Base-by-base conservation (phyloP, 2,329 filamentous ascomycete genomes). In the Aspergillus sp. region DNA sequence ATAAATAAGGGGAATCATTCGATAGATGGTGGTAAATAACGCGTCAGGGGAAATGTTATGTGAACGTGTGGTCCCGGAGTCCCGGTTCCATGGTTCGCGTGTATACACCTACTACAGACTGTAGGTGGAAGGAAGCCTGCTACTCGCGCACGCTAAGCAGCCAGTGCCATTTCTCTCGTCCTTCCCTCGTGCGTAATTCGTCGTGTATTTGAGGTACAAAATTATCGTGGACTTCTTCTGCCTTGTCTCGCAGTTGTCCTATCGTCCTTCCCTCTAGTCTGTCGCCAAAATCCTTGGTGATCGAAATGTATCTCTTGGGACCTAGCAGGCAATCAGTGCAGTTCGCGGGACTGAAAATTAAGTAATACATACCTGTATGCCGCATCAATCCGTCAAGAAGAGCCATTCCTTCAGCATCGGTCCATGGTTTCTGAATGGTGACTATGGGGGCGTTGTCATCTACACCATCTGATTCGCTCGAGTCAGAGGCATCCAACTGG, bases 381-480 rank as follows among this genome's bases (percentile, higher is more conserved):
- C 19, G 35, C 46, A 64, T 59, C 21, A 74, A 55, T 8, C 68
- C 70, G 21, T 68, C 59, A 0, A 70, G n/a, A 6, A 74, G 59
- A 17, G 63, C 63, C 6, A 17, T 11, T 6, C 57, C 60, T 50
- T 73, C 68, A 3, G 56, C 55, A 5, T 67, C 53, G 2, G 62
- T 64, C 68, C 69, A 74, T 24, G 39, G 51, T 41, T 14, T 47
- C 23, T 27, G 14, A 23, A 23, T 11, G 8, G 33, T 15, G 15
- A 6, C 3, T 6, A 12, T 15, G 40, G 45, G 31, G 12, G 5
- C 23, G 23, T 31, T 39, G 19, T 51, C 46, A 14, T 46, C 15
- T 19, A 35, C 19, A 6, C 35, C 54, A 7, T 7, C n/a, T 3
- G 23, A 23, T 17, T 14, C 23, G 35, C 24, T 35, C 49, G 17